These are phyloP conservation scores for Exophiala viscosa DNA, from an alignment of 2,329 filamentous ascomycete genomes.

Conservation along the genomic window DNA sequence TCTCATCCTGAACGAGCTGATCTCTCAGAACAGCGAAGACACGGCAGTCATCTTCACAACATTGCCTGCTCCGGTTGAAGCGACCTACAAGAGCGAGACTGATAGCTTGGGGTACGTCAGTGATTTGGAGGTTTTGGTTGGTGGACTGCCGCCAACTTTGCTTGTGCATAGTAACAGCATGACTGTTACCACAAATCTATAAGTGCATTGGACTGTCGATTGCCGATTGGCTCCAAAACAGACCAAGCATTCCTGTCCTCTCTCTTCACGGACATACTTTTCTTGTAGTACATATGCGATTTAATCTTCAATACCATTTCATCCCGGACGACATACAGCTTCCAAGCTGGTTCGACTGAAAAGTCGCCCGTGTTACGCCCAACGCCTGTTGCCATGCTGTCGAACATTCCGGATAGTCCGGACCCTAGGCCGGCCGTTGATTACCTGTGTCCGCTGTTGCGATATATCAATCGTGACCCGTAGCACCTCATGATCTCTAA, in stretches of 20 bases:
- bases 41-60: constrained; percentile 82
- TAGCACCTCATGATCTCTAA: constrained; percentile 30
- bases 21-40: constrained; percentile 62
- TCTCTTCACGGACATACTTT: too few relatives aligned
- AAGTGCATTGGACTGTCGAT: constrained; percentile 7
- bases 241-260: too few relatives aligned
- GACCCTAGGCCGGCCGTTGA: too few relatives aligned
- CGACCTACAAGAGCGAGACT: constrained; percentile 66
- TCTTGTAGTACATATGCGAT: too few relatives aligned
- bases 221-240: too few relatives aligned
- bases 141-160: constrained; percentile 69
- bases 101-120: constrained; percentile 71
- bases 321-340: too few relatives aligned
- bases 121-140: constrained; percentile 73
- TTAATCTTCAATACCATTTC: too few relatives aligned
- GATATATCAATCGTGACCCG: not conserved
- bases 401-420: too few relatives aligned
- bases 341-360: too few relatives aligned
- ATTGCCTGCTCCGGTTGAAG: constrained; percentile 73
- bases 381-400: too few relatives aligned
- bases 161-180: constrained; percentile 84
- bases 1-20: constrained; percentile 80
- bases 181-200: constrained; percentile 78
- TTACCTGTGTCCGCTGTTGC: too few relatives aligned
- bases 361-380: too few relatives aligned